phyloP scores from a whole-genome alignment of 352 stramenopile species.

The Globisporangium spiculum region DNA sequence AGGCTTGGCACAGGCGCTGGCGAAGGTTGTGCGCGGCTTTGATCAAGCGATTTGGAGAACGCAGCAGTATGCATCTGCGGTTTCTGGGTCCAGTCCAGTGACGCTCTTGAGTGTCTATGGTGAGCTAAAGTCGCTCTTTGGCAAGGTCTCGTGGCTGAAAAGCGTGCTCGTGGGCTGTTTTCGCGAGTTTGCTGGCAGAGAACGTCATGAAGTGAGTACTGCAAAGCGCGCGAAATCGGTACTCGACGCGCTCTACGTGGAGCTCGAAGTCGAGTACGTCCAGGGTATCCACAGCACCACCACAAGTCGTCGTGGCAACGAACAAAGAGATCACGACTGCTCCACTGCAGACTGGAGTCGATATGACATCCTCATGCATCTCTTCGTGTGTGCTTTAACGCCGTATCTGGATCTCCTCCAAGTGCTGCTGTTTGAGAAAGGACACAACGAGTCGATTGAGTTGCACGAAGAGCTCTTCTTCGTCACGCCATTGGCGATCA shows the following conservation, averaged over 20 bases:
- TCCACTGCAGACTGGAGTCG: constrained; percentile 21
- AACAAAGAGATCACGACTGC: background rate
- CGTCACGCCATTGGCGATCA: constrained; percentile 10
- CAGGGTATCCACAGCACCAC: constrained; percentile 20
- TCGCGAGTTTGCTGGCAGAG: constrained; percentile 17
- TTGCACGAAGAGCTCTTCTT: constrained; percentile 63
- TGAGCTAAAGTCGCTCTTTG: constrained; percentile 42
- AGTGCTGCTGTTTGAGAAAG: constrained; percentile 43
- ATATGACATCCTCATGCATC: constrained; percentile 40
- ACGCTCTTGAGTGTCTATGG: constrained; percentile 48
- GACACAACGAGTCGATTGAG: constrained; percentile 35
- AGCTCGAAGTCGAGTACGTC: constrained; percentile 41
- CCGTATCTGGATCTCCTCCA: constrained; percentile 58
- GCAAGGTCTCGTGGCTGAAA: constrained; percentile 43
- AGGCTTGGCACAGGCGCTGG: constrained; percentile 48
- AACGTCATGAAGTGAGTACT: constrained; percentile 26
- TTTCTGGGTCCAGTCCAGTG: background rate
- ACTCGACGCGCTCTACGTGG: constrained; percentile 39
- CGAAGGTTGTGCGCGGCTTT: constrained; percentile 24
- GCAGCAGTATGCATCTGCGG: background rate
- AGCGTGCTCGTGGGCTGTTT: constrained; percentile 32
- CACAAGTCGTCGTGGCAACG: background rate
- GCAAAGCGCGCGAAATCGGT: constrained; percentile 41
- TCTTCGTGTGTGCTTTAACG: constrained; percentile 42
- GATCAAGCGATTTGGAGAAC: constrained; percentile 22